These are phyloP conservation scores for Rhododendron mucronatum DNA, from an alignment of 148 eudicot genomes.

Conservation along the genomic window DNA sequence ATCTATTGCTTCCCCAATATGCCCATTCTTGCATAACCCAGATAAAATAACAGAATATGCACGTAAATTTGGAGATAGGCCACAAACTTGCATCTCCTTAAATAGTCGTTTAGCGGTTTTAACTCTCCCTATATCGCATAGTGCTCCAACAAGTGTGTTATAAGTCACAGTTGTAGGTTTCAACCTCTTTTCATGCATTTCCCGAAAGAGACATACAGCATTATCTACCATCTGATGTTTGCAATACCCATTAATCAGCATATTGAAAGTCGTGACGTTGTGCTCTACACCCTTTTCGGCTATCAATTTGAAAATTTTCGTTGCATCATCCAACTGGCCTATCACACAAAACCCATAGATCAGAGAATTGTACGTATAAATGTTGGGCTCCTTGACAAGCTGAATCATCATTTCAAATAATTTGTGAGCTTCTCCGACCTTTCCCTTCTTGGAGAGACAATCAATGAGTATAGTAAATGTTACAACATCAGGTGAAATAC, in stretches of 20 bases:
- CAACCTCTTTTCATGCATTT: constrained; percentile 12
- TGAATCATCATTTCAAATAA: constrained; percentile 9
- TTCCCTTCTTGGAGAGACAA: constrained; percentile 11
- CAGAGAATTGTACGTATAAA: constrained; percentile 2
- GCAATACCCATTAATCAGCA: constrained; percentile 18
- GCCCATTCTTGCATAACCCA: constrained; percentile 37
- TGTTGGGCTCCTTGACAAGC: constrained; percentile 6
- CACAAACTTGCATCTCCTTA: constrained; percentile 13
- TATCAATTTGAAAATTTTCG: constrained; percentile 10
- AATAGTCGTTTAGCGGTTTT: constrained; percentile 19
- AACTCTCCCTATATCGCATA: constrained; percentile 15
- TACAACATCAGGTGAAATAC: constrained; percentile 14
- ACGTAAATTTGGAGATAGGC: constrained; percentile 19
- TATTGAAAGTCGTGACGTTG: constrained; percentile 15
- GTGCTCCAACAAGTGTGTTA: constrained; percentile 16
- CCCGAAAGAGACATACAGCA: constrained; percentile 9
- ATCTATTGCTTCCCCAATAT: constrained; percentile 23
- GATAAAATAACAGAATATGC: constrained; percentile 23
- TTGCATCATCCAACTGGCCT: constrained; percentile 15
- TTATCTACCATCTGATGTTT: constrained; percentile 16
- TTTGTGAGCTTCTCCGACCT: constrained; percentile 6
- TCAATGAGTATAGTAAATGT: constrained; percentile 14
- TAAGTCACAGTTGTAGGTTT: constrained; percentile 15
- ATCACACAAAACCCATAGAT: neutral
- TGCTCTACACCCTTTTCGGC: constrained; percentile 4